These are phyloP conservation scores for Chytriomyces confervae DNA, from an alignment of 192 early-diverging fungal species.

Conservation along the genomic window DNA sequence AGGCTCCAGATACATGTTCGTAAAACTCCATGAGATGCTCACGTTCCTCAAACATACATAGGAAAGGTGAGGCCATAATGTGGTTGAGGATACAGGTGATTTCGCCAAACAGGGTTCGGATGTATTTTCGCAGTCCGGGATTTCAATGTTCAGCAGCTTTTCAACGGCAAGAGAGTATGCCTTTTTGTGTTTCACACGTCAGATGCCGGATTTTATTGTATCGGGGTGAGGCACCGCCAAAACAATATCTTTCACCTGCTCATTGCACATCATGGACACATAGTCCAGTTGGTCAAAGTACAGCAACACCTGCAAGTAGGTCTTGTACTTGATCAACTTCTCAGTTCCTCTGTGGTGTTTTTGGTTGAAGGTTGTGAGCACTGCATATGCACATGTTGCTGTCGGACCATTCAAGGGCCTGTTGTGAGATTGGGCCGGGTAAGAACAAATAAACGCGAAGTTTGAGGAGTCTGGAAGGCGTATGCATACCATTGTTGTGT, in stretches of 20 bases:
- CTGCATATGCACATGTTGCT: slow-evolving; percentile 90
- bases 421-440: no score
- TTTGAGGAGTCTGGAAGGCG: background rate
- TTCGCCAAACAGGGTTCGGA: slow-evolving; percentile 96
- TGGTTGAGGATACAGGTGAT: slow-evolving; percentile 98
- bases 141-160: slow-evolving; percentile 97
- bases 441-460: background rate
- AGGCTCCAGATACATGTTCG: slow-evolving; percentile 96
- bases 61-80: slow-evolving; percentile 97
- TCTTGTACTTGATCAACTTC: slow-evolving; percentile 99
- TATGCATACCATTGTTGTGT: slow-evolving; percentile 78
- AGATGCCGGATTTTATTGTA: background rate
- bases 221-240: background rate
- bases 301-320: slow-evolving; percentile 94
- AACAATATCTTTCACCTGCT: slow-evolving; percentile 47
- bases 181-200: slow-evolving; percentile 49
- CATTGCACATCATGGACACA: slow-evolving; percentile 99
- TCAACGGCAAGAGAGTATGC: slow-evolving; percentile 97
- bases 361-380: slow-evolving; percentile 95
- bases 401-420: slow-evolving; percentile 97
- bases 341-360: slow-evolving; percentile 99
- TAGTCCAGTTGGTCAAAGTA: slow-evolving; percentile 99
- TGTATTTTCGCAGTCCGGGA: slow-evolving; percentile 91
- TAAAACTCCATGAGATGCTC: slow-evolving; percentile 99
- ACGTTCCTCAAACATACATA: slow-evolving; percentile 99